Percentiles rank a stretch among this genome's conserved stretches.
These are phyloP conservation scores for Paracoccidioides brasiliensis DNA, from an alignment of 2,329 filamentous ascomycete genomes.

Conservation along the genomic window DNA sequence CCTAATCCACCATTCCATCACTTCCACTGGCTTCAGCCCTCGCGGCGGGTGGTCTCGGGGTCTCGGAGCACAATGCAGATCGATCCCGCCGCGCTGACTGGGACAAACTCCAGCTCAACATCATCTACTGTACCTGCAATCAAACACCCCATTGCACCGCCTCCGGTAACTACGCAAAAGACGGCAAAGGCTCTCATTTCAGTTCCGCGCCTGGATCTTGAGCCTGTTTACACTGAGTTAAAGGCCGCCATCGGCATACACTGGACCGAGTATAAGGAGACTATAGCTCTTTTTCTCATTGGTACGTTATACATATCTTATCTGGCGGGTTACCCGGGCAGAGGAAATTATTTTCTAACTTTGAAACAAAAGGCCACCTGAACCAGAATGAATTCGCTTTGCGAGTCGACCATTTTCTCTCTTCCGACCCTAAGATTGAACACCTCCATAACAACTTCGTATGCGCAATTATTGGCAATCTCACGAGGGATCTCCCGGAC, in stretches of 20 bases:
- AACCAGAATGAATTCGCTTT: conserved; percentile 49
- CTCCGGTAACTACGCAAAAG: conserved; percentile 28
- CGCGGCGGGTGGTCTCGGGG: conserved; percentile 18
- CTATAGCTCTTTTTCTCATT: conserved; percentile 43
- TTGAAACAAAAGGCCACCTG: conserved; percentile 35
- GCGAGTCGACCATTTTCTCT: conserved; percentile 43
- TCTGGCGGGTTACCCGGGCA: not conserved
- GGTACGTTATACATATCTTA: conserved; percentile 29
- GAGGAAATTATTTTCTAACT: conserved; percentile 1
- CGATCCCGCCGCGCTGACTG: conserved; percentile 33
- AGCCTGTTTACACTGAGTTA: conserved; percentile 49
- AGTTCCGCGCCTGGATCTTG: conserved; percentile 49
- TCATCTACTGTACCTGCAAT: conserved; percentile 16
- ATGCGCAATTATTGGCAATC: conserved; percentile 46
- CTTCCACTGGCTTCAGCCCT: conserved; percentile 25
- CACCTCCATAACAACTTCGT: conserved; percentile 52
- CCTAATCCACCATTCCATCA: conserved; percentile 22
- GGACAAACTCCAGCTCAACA: conserved; percentile 27
- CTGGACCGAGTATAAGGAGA: conserved; percentile 49
- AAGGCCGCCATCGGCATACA: conserved; percentile 47
- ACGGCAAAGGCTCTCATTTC: conserved; percentile 38
- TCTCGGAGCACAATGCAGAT: conserved; percentile 31
- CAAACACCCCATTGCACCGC: conserved; percentile 16
- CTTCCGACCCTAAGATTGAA: conserved; percentile 38
- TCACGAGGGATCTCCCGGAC: conserved; percentile 46